Conservation (phyloP, 2,329 filamentous ascomycete genomes). For the Triangularia verruculosa region DNA sequence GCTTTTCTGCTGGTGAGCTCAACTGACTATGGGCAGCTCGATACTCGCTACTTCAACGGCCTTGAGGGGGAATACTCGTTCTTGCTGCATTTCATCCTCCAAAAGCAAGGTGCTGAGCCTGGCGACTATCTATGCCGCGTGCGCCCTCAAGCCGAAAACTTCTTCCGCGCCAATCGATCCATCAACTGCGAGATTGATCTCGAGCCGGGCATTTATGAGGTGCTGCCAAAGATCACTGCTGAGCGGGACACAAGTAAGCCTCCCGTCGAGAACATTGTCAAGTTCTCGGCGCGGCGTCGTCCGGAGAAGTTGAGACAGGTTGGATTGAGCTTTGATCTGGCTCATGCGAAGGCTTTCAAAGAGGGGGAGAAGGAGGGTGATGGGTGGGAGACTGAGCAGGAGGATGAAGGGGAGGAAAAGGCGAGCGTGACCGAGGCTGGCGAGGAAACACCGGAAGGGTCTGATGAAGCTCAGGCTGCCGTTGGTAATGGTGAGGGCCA, state of each 20-base stretch:
- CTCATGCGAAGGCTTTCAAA: slow-evolving; percentile 55
- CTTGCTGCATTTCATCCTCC: slow-evolving; percentile 39
- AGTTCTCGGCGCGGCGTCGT: slow-evolving; percentile 46
- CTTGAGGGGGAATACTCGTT: slow-evolving; percentile 57
- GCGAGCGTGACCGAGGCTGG: background rate
- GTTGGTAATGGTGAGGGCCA: background rate
- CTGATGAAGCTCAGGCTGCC: background rate
- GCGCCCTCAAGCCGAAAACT: slow-evolving; percentile 48
- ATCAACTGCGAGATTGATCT: slow-evolving; percentile 59
- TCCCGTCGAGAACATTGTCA: slow-evolving; percentile 57
- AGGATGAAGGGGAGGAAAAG: slow-evolving; percentile 5
- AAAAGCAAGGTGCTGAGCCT: slow-evolving; percentile 31
- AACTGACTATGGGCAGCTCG: slow-evolving; percentile 45
- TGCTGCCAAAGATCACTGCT: slow-evolving; percentile 55
- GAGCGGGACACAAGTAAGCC: slow-evolving; percentile 42
- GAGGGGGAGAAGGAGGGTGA: slow-evolving; percentile 30
- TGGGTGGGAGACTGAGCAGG: slow-evolving; percentile 1
- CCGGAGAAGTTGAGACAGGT: slow-evolving; percentile 59
- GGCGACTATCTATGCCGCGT: slow-evolving; percentile 58
- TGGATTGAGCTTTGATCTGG: slow-evolving; percentile 57
- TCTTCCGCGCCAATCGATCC: slow-evolving; percentile 57
- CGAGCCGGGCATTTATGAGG: slow-evolving; percentile 53
- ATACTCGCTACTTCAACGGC: slow-evolving; percentile 60
- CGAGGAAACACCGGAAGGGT: background rate
- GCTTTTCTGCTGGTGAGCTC: background rate